These are phyloP conservation scores for Eucalyptus camaldulensis DNA, from an alignment of 345 rosid species.

Conservation along the genomic window DNA sequence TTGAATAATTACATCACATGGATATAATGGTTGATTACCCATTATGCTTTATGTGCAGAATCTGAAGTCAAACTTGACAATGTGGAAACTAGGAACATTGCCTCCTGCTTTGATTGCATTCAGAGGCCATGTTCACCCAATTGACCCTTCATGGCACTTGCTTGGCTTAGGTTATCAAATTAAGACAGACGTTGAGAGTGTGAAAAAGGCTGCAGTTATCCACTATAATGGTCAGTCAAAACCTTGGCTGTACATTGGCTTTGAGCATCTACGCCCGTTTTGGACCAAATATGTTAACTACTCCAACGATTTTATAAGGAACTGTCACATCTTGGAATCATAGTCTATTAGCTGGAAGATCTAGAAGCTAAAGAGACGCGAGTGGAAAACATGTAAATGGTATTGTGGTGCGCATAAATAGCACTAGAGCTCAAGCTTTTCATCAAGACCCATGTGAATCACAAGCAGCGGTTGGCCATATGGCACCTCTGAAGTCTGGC, in stretches of 20 bases:
- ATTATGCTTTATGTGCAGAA: slow-evolving; percentile 34
- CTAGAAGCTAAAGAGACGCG: not conserved
- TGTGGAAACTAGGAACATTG: slow-evolving; percentile 99
- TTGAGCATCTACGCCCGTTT: slow-evolving; percentile 96
- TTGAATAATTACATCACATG: not conserved
- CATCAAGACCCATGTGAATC: not conserved
- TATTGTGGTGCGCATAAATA: not conserved
- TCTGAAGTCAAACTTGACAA: slow-evolving; percentile 76
- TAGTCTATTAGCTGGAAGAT: slow-evolving; percentile 5
- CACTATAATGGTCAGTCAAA: slow-evolving; percentile 99
- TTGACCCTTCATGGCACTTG: slow-evolving; percentile 96
- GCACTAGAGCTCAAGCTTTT: not conserved
- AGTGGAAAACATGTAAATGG: not conserved
- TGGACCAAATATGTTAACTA: slow-evolving; percentile 93
- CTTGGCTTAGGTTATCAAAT: slow-evolving; percentile 97
- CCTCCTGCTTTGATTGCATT: slow-evolving; percentile 99
- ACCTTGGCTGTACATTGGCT: slow-evolving; percentile 98
- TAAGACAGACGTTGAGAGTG: slow-evolving; percentile 52
- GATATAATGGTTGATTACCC: not conserved
- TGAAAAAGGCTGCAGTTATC: slow-evolving; percentile 84
- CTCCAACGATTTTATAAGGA: slow-evolving; percentile 85
- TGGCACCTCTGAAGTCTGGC: not conserved
- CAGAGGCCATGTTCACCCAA: slow-evolving; percentile 74
- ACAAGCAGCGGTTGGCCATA: not conserved
- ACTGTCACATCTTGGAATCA: slow-evolving; percentile 88